phyloP scores from a whole-genome alignment of 2,329 filamentous ascomycete genomes.

The Beauveria asiatica region DNA sequence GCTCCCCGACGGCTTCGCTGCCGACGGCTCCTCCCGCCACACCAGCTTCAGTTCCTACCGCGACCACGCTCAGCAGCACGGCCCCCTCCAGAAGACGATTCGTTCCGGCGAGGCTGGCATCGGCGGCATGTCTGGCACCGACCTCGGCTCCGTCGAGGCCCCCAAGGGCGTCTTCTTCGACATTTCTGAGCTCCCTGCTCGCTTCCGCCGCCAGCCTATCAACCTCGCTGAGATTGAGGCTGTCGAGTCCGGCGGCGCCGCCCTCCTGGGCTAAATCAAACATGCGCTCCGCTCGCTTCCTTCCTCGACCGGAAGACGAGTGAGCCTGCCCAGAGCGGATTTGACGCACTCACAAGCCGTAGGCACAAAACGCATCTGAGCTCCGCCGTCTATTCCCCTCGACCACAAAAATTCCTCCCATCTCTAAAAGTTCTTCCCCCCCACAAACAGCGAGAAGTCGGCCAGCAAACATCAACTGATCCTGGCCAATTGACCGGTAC shows the following conservation, averaged over 20 bases:
- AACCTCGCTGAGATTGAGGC: conserved; percentile 85
- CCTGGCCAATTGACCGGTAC: background rate
- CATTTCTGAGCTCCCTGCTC: conserved; percentile 72
- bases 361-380: background rate
- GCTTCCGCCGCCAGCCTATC: conserved; percentile 72
- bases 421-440: background rate
- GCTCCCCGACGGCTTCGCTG: conserved; percentile 48
- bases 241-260: conserved; percentile 84
- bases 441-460: background rate
- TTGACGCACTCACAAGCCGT: background rate
- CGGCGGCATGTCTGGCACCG: conserved; percentile 57
- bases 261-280: conserved; percentile 36
- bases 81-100: conserved; percentile 57
- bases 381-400: background rate
- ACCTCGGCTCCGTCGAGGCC: conserved; percentile 65
- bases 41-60: conserved; percentile 68
- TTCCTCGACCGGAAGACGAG: background rate
- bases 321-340: background rate
- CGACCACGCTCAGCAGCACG: conserved; percentile 69
- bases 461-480: background rate
- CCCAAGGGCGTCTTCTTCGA: conserved; percentile 76
- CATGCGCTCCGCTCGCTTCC: background rate
- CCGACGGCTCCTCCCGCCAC: conserved; percentile 34
- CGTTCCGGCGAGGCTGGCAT: conserved; percentile 31
- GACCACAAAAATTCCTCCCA: background rate